These are phyloP conservation scores for Stemphylium lycopersici DNA, from an alignment of 2,329 filamentous ascomycete species.

Conservation along the genomic window DNA sequence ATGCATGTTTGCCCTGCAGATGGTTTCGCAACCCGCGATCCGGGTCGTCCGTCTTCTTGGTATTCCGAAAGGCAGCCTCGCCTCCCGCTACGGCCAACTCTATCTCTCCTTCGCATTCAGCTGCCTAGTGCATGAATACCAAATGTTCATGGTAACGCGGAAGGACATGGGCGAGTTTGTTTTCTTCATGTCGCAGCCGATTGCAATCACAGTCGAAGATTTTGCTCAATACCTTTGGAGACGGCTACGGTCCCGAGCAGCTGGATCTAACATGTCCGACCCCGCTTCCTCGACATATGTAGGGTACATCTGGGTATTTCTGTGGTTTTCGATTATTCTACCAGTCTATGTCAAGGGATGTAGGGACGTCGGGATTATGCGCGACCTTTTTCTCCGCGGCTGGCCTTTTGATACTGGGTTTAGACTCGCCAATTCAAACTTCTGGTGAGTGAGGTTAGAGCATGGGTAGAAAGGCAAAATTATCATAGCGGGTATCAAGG, in stretches of 20 bases:
- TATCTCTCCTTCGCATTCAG: constrained; percentile 7
- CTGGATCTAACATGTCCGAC: background rate
- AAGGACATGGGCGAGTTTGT: constrained; percentile 9
- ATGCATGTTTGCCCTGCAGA: constrained; percentile 1
- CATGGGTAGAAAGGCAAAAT: too few species aligned
- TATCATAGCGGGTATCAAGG: too few species aligned
- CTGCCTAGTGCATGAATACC: constrained; percentile 5
- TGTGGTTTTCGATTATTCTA: background rate
- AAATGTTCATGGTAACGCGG: constrained; percentile 11
- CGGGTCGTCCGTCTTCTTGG: constrained; percentile 1
- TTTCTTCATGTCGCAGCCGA: constrained; percentile 7
- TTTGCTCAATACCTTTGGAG: background rate
- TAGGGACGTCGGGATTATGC: background rate
- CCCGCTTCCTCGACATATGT: background rate
- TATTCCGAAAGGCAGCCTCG: background rate
- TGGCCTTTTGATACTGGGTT: background rate
- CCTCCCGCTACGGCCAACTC: background rate
- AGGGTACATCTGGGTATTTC: background rate
- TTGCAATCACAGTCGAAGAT: background rate
- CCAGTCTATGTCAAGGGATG: background rate
- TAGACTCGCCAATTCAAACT: background rate
- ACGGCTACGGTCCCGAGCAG: background rate
- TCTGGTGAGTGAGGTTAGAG: background rate
- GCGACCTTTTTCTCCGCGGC: background rate
- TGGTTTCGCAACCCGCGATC: constrained; percentile 7